These are phyloP conservation scores for Licmophora abbreviata DNA, from an alignment of 108 stramenopile genomes.

Conservation along the genomic window DNA sequence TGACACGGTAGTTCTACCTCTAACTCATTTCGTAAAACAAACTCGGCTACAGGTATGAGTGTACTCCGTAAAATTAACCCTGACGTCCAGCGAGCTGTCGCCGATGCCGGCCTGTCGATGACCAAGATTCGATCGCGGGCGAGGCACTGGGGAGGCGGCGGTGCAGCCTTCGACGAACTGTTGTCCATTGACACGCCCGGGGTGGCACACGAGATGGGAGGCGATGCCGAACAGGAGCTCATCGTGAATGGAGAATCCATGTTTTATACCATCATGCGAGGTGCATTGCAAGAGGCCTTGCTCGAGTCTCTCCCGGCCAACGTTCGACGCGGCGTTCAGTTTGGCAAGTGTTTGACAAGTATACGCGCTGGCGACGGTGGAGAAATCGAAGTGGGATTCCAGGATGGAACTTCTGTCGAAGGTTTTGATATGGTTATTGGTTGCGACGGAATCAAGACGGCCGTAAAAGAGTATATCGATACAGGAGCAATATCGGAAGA, in stretches of 20 bases:
- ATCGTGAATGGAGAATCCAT: slow-evolving; percentile 22
- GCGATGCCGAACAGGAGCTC: slow-evolving; percentile 17
- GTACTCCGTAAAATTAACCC: slow-evolving; percentile 53
- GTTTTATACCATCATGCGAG: slow-evolving; percentile 62
- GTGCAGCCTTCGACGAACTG: slow-evolving; percentile 27
- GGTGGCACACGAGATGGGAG: slow-evolving; percentile 24
- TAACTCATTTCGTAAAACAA: no score
- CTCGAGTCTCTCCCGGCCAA: slow-evolving; percentile 33
- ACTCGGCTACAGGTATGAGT: slow-evolving; percentile 33
- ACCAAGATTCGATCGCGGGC: slow-evolving; percentile 33
- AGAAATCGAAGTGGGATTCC: slow-evolving; percentile 46
- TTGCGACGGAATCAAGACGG: slow-evolving; percentile 70
- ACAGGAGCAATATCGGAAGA: slow-evolving; percentile 11
- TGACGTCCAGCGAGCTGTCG: slow-evolving; percentile 32
- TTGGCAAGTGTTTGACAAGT: slow-evolving; percentile 37
- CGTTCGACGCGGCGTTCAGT: slow-evolving; percentile 21
- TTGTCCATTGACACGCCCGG: slow-evolving; percentile 40
- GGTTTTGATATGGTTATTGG: slow-evolving; percentile 77
- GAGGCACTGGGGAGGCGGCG: slow-evolving; percentile 38
- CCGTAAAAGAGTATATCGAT: slow-evolving; percentile 55
- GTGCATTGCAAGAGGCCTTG: slow-evolving; percentile 56
- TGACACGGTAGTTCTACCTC: no score
- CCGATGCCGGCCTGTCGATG: slow-evolving; percentile 45
- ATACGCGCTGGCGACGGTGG: slow-evolving; percentile 11
- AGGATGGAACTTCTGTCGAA: slow-evolving; percentile 44